These are phyloP conservation scores for Brasenia schreberi DNA, from an alignment of 164 flowering plant genomes.

Conservation along the genomic window DNA sequence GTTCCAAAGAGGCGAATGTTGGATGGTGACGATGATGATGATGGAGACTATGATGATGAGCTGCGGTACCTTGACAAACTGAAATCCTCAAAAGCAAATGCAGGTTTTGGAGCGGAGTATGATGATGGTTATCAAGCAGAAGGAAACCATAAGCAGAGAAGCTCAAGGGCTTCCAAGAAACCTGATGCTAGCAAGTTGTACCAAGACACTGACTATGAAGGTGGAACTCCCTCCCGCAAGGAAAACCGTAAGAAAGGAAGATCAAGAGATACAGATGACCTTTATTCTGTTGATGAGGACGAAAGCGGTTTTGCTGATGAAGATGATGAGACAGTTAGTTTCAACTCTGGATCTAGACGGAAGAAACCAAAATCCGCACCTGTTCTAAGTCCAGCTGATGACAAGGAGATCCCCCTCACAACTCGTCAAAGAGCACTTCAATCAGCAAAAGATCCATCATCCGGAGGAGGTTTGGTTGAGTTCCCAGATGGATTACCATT, in stretches of 20 bases:
- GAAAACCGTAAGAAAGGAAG: slow-evolving; percentile 4
- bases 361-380: slow-evolving; percentile 5
- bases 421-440: slow-evolving; percentile 12
- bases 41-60: slow-evolving; percentile 4
- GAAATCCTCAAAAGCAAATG: neutral
- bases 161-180: neutral
- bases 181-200: neutral
- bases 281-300: neutral
- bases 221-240: neutral
- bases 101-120: neutral
- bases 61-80: slow-evolving; percentile 3
- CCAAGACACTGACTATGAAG: slow-evolving; percentile 1
- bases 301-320: neutral
- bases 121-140: neutral
- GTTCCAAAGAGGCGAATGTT: slow-evolving; percentile 12
- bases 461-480: slow-evolving; percentile 3
- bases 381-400: slow-evolving; percentile 3
- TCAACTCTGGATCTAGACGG: slow-evolving; percentile 1
- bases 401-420: slow-evolving; percentile 8
- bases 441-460: slow-evolving; percentile 3
- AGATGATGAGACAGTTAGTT: slow-evolving; percentile 4
- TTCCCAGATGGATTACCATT: slow-evolving; percentile 8
- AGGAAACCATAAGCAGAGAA: slow-evolving; percentile 1
- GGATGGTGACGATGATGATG: slow-evolving; percentile 7
- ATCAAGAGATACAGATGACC: neutral